A percentile compares a stretch with the other conserved stretches of the same genome.
phyloP scores from a whole-genome alignment of 768 basidiomycete genomes.

The Tylopilus subfusipes region DNA sequence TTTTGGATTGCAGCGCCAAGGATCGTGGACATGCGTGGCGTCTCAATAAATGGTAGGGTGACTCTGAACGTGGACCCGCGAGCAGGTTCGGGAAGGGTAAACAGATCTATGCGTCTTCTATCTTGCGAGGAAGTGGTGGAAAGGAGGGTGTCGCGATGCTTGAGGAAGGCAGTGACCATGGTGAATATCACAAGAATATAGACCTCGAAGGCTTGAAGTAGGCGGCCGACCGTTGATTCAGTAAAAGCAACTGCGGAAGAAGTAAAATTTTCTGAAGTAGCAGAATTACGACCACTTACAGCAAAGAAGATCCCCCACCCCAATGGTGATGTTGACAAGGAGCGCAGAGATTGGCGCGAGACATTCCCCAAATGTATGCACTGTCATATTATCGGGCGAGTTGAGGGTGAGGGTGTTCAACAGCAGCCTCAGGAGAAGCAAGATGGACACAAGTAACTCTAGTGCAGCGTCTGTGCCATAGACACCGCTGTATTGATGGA shows the following conservation, averaged over 20 bases:
- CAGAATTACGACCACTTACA: slow-evolving; percentile 44
- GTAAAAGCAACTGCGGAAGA: slow-evolving; percentile 55
- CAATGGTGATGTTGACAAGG: slow-evolving; percentile 48
- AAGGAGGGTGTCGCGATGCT: slow-evolving; percentile 10
- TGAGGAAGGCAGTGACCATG: slow-evolving; percentile 45
- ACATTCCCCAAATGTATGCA: slow-evolving; percentile 46
- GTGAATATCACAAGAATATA: slow-evolving; percentile 60
- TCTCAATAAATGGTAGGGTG: slow-evolving; percentile 20
- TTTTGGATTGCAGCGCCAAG: slow-evolving; percentile 1
- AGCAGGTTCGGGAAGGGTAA: slow-evolving; percentile 24
- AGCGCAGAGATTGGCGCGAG: slow-evolving; percentile 50
- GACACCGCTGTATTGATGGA: slow-evolving; percentile 40
- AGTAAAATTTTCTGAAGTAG: slow-evolving; percentile 9
- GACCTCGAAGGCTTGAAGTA: slow-evolving; percentile 58
- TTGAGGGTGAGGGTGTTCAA: slow-evolving; percentile 47
- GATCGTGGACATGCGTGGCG: slow-evolving; percentile 26
- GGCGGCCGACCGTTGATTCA: slow-evolving; percentile 65
- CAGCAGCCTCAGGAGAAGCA: slow-evolving; percentile 62
- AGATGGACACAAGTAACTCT: slow-evolving; percentile 52
- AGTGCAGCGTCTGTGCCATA: slow-evolving; percentile 58
- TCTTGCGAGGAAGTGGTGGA: neutral
- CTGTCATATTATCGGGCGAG: slow-evolving; percentile 38
- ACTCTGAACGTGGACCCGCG: slow-evolving; percentile 28
- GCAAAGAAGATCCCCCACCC: slow-evolving; percentile 50
- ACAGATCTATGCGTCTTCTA: neutral